Evolutionary conservation across 2,329 filamentous ascomycete genomes (phyloP).

Genomic region (Colletotrichum sp.): DNA sequence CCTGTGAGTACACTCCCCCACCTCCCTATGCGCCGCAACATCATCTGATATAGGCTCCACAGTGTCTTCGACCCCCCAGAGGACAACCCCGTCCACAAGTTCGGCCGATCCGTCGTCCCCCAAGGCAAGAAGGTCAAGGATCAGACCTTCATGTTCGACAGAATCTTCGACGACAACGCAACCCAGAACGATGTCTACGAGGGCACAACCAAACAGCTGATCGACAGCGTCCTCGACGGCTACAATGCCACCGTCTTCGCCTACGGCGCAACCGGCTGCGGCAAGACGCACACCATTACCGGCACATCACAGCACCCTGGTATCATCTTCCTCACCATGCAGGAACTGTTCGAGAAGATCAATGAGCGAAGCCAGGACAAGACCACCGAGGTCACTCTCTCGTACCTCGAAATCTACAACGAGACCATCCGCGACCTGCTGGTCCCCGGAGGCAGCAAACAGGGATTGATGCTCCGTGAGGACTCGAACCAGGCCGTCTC

Average conservation of each 20-base stretch:
- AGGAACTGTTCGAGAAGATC: constrained; percentile 97
- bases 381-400: constrained; percentile 86
- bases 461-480: constrained; percentile 88
- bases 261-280: constrained; percentile 96
- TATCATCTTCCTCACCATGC: constrained; percentile 99
- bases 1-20: constrained; percentile 67
- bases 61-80: constrained; percentile 98
- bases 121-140: constrained; percentile 94
- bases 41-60: constrained; percentile 24
- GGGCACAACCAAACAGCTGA: constrained; percentile 83
- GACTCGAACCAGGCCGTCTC: constrained; percentile 93
- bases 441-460: constrained; percentile 82
- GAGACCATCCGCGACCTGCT: constrained; percentile 96
- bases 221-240: constrained; percentile 94
- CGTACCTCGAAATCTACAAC: constrained; percentile 98
- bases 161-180: constrained; percentile 95
- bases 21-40: background rate
- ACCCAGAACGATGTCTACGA: constrained; percentile 95
- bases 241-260: constrained; percentile 99
- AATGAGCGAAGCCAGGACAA: constrained; percentile 86
- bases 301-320: constrained; percentile 91
- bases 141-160: constrained; percentile 95
- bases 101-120: constrained; percentile 80
- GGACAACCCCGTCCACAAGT: constrained; percentile 88
- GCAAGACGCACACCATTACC: constrained; percentile 97